These are phyloP conservation scores for Trichosanthes cucumerina DNA, from an alignment of 306 rosid species.

Conservation along the genomic window DNA sequence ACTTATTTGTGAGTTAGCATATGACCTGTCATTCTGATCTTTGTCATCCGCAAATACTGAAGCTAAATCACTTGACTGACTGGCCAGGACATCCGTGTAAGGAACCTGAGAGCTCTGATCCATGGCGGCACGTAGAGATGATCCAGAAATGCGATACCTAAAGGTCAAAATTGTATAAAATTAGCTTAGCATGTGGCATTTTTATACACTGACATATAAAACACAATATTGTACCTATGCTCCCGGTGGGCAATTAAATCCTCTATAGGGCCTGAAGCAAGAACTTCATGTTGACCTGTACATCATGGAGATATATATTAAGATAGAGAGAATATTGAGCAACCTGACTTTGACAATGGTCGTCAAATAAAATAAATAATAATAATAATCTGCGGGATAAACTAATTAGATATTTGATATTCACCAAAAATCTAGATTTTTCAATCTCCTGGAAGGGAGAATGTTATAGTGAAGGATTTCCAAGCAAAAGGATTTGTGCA, in stretches of 20 bases:
- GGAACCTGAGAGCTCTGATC: slow-evolving; percentile 96
- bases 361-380: background rate
- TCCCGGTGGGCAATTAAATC: slow-evolving; percentile 97
- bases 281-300: slow-evolving; percentile 94
- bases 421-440: background rate
- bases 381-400: background rate
- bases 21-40: slow-evolving; percentile 57
- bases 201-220: slow-evolving; percentile 4
- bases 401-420: background rate
- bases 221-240: slow-evolving; percentile 55
- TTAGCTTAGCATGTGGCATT: slow-evolving; percentile 16
- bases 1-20: slow-evolving; percentile 29
- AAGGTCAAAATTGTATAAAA: slow-evolving; percentile 18
- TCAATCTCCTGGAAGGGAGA: background rate
- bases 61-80: slow-evolving; percentile 43
- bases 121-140: slow-evolving; percentile 98
- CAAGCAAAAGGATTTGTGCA: background rate
- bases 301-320: background rate
- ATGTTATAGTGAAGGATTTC: background rate
- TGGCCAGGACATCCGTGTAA: slow-evolving; percentile 48
- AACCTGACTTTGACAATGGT: background rate
- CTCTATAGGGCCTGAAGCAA: slow-evolving; percentile 98
- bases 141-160: slow-evolving; percentile 98
- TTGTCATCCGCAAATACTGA: slow-evolving; percentile 40
- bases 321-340: background rate